Evolutionary conservation across 306 rosid species (phyloP), one percentile per base, ranked within the genome.

Genomic region (Pueraria montana): DNA sequence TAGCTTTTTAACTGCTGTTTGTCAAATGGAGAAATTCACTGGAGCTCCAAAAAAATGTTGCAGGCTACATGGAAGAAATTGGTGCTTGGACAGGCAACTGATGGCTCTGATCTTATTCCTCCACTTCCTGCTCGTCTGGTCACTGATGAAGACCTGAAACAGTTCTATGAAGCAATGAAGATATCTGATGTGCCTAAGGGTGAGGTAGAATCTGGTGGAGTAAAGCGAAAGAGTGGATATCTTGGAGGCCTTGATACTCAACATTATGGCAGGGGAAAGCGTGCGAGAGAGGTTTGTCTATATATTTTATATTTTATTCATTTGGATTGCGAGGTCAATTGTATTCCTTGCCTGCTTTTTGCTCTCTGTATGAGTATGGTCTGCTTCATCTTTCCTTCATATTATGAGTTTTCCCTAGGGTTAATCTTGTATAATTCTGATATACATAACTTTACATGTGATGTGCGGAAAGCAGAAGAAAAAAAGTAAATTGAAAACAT

Each of bases 231-330:
- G 87, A 16, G 94, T 5, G 91, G 70, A 59, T 36, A 76, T 87
- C 87, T 87, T 21, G 99, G 98, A 71, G 89, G 96, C 70, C 97
- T 82, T 72, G 98, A 96, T 87, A 94, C 97, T 40, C 87, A 91
- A 84, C 97, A 91, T 0, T 96, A 96, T 84, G 99, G 99, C 82
- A 88, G 99, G 81, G 99, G 99, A 32, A 96, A 96, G 71, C 92
- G 99, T 84, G 89, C 99, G 62, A 92, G 99, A 92, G 99, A 96
- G 99, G 99, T 96, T 72, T 90, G 91, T 80, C 68, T 34, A 13
- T 87, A 58, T 53, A 53, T 70, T 43, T 43, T 36, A 36, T 36
- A 36, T 5, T 58, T 78, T 61, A 45, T 58, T 50, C 32, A 59
- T 43, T 52, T 70, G 18, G 63, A 48, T 81, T 71, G 43, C 84